Base-by-base conservation (phyloP, 345 rosid genomes). In the Microcos paniculata region DNA sequence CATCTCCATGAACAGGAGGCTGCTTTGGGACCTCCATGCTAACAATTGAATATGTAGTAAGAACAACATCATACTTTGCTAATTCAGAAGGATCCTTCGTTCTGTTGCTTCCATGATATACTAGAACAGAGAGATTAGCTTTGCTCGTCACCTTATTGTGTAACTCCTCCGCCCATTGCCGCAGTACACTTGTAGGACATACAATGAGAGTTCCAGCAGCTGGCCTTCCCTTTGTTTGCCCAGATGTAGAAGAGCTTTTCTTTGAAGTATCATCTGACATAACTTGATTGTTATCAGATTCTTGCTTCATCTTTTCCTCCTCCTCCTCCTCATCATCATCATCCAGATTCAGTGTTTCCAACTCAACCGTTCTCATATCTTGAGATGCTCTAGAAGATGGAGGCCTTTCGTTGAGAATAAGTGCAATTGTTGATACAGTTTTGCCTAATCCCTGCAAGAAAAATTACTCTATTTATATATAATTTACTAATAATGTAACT, bases 21-120 rank as follows among this genome's bases (percentile, higher is more conserved):
- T 91, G 92, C 82, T 92, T 96, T 24, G 99, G 97, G 61, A 96
- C 97, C 91, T 96, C 99, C 97, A 89, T 90, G 86, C 97, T 88
- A 56, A 96, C 99, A 70, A 96, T 93, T 57, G 99, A 83, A 86
- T 91, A 96, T 43, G 99, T 96, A 40, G 99, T 96, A 24, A 96
- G 84, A 71, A 96, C 98, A 80, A 96, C 98, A 84, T 96, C 99
- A 72, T 86, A 92, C 85, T 91, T 93, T 46, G 93, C 92, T 80
- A 96, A 73, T 82, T 91, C 92, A 65, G 21, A 75, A 65, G 93
- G 96, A 87, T 96, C 97, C 80, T 85, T 96, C 33, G 99, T 93
- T 78, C 99, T 89, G 83, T 82, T 87, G 82, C 91, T 78, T 70
- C 99, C 99, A 77, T 96, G 97, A 82, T 96, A 96, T 58, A 96